A percentile compares a stretch with the other conserved stretches of the same genome.
These are phyloP conservation scores for Lachnellula occidentalis DNA, from an alignment of 2,329 filamentous ascomycete genomes.

Conservation along the genomic window DNA sequence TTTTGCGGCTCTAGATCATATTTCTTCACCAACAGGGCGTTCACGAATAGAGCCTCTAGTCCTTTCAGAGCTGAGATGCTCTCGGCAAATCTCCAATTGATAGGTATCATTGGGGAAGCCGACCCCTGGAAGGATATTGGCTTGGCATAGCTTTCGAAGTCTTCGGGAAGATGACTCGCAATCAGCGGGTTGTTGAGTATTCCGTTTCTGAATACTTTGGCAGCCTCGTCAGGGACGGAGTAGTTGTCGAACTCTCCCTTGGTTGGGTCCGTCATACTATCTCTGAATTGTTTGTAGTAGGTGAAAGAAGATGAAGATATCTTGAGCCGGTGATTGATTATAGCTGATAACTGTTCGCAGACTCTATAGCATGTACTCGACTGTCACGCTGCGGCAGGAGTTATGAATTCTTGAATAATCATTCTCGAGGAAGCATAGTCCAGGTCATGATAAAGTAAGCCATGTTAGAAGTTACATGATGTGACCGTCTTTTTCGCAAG, in stretches of 20 bases:
- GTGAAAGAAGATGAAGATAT: too few relatives aligned
- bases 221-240: slow-evolving; percentile 19
- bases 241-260: neutral
- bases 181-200: slow-evolving; percentile 40
- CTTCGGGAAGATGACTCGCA: slow-evolving; percentile 31
- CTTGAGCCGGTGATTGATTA: too few relatives aligned
- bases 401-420: too few relatives aligned
- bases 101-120: slow-evolving; percentile 41
- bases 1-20: slow-evolving; percentile 37
- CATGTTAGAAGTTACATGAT: too few relatives aligned
- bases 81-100: slow-evolving; percentile 53
- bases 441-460: too few relatives aligned
- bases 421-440: too few relatives aligned
- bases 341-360: too few relatives aligned
- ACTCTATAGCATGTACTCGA: too few relatives aligned
- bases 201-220: slow-evolving; percentile 34
- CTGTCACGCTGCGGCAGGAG: too few relatives aligned
- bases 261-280: too few relatives aligned
- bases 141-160: slow-evolving; percentile 32
- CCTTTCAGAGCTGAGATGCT: slow-evolving; percentile 45
- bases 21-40: slow-evolving; percentile 40
- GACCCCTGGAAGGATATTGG: slow-evolving; percentile 39
- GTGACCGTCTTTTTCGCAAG: too few relatives aligned
- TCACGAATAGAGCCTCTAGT: slow-evolving; percentile 42
- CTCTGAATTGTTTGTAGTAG: too few relatives aligned